Conservation (phyloP, 768 basidiomycete species). For the Mycena latifolia region DNA sequence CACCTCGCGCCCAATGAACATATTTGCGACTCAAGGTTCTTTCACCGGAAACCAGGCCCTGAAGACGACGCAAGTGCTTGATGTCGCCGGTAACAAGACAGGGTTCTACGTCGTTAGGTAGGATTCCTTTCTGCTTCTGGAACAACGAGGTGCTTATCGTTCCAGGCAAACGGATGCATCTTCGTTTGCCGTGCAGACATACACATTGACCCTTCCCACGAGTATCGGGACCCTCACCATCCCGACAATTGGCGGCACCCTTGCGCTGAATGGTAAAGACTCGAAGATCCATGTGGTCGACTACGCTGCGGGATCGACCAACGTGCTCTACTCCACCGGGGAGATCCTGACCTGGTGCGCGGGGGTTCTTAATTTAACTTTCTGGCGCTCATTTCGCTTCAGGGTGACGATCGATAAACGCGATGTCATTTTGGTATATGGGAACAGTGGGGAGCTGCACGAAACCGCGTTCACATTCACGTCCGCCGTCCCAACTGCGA, state of each 20-base stretch:
- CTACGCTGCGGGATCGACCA: slow-evolving; percentile 58
- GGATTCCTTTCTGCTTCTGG: background rate
- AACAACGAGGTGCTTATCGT: background rate
- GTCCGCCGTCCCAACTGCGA: slow-evolving; percentile 42
- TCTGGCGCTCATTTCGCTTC: background rate
- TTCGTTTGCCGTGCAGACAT: slow-evolving; percentile 51
- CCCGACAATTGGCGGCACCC: slow-evolving; percentile 57
- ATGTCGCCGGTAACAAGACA: slow-evolving; percentile 60
- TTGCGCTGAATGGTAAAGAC: slow-evolving; percentile 63
- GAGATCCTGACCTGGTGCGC: slow-evolving; percentile 63
- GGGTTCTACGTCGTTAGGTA: slow-evolving; percentile 62
- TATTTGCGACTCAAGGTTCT: slow-evolving; percentile 52
- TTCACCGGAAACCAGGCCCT: slow-evolving; percentile 63
- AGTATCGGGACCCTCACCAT: slow-evolving; percentile 57
- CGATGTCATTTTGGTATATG: slow-evolving; percentile 62
- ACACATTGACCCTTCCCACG: slow-evolving; percentile 58
- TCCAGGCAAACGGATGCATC: slow-evolving; percentile 56
- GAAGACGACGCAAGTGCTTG: slow-evolving; percentile 62
- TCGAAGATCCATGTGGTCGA: slow-evolving; percentile 66
- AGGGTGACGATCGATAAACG: slow-evolving; percentile 64
- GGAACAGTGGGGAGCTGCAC: slow-evolving; percentile 59
- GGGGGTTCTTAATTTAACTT: background rate
- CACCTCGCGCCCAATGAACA: slow-evolving; percentile 59
- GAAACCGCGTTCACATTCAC: slow-evolving; percentile 61
- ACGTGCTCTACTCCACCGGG: slow-evolving; percentile 60